Base-by-base conservation (phyloP, 2,329 filamentous ascomycete species). In the Sporothrix globosa region DNA sequence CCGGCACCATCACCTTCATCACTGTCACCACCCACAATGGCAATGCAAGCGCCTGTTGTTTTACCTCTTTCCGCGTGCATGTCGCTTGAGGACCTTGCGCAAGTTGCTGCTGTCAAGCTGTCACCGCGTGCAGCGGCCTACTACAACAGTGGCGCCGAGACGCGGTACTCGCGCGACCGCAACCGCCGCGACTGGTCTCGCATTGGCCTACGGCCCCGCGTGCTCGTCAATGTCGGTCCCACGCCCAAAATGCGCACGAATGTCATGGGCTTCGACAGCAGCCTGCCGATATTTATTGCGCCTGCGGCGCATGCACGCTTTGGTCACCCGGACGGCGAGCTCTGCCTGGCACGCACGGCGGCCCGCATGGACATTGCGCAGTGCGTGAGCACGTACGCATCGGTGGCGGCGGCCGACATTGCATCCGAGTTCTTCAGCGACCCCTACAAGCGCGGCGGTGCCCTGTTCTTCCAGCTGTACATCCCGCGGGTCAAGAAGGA, bases 381-480 rank as follows among this genome's bases (percentile, higher is more conserved):
- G 67, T 73, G 72, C 27, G 71, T 73, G 34, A 69, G 68, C 52
- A 70, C 72, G n/a, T 58, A 63, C 14, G 70, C 72, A 4, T 73
- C 70, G 27, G 58, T 72, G 53, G 41, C 65, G 52, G 61, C 72
- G 21, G 19, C 19, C 3, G 52, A 67, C 19, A 61, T 73, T n/a
- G 60, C 46, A 19, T 63, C 69, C 19, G 63, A 67, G 27, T 72
- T 68, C 24, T 53, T 17, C 10, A 50, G 10, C 4, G 68, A 70
- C 41, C n/a, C 21, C 11, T n/a, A 48, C 58, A 70, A 68, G 61
- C 63, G 71, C 21, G 65, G 68, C 41, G 69, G 61, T 14, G 67
- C 58, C 17, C 19, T 72, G 24, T 69, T 69, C 24, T 72, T 73
- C 52, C 72, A 72, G 71, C 67, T 74, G 63, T 74, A 74, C 63